phyloP scores from a whole-genome alignment of 1,284 basidiomycete species.

The Inonotus obliquus region DNA sequence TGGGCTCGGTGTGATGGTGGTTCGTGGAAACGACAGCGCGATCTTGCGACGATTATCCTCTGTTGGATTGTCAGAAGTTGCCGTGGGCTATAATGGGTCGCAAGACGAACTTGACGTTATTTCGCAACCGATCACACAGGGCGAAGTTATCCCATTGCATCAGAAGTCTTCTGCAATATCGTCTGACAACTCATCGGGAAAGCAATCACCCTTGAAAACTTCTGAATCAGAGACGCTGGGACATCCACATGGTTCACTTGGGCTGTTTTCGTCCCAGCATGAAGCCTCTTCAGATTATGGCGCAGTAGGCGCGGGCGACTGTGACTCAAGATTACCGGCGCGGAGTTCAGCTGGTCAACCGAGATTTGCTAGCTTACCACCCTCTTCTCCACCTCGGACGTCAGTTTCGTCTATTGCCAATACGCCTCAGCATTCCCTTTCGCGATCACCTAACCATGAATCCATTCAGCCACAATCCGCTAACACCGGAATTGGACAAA shows the following conservation, averaged over 20 bases:
- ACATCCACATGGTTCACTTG: background rate
- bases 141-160: background rate
- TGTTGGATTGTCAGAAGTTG: background rate
- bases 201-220: background rate
- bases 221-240: background rate
- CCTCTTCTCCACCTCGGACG: constrained; percentile 18
- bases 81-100: background rate
- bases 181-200: background rate
- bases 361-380: constrained; percentile 8
- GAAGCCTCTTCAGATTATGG: no score
- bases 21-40: background rate
- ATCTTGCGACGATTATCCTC: background rate
- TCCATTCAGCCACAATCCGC: background rate
- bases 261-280: background rate
- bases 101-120: constrained; percentile 16
- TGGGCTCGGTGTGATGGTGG: background rate
- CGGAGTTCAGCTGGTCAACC: background rate
- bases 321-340: background rate
- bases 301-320: background rate
- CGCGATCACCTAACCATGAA: constrained; percentile 5
- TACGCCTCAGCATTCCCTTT: background rate
- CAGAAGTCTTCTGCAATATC: background rate
- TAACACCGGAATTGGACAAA: background rate
- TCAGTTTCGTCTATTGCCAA: background rate
- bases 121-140: background rate